phyloP scores from a whole-genome alignment of 1,139 yeast genomes.

The Yamadazyma sp. region DNA sequence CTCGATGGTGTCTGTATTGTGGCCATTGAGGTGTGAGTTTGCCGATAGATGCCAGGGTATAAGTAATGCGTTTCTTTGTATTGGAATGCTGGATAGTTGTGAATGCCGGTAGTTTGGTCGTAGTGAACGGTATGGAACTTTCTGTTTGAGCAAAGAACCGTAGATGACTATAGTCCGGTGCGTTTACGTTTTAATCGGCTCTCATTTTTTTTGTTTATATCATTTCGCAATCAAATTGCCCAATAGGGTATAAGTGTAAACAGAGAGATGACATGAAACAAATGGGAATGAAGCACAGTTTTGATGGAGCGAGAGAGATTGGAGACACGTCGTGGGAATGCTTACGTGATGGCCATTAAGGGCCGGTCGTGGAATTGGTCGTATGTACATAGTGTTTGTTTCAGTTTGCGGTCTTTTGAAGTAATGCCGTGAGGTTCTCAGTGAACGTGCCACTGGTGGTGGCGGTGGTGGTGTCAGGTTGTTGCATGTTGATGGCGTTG shows the following conservation, averaged over 20 bases:
- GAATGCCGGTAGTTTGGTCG: no score
- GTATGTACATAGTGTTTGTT: not conserved
- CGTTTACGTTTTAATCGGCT: not conserved
- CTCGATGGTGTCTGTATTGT: constrained; percentile 12
- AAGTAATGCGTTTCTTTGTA: not conserved
- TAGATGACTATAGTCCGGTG: not conserved
- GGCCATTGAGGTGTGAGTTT: constrained; percentile 4
- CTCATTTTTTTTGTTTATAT: not conserved
- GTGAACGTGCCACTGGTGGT: not conserved
- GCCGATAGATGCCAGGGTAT: not conserved
- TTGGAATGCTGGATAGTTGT: not conserved
- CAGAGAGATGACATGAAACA: constrained; percentile 1
- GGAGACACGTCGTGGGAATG: no score
- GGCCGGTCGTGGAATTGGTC: not conserved
- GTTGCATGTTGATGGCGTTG: not conserved
- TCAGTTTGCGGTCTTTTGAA: not conserved
- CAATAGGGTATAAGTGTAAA: constrained; percentile 5
- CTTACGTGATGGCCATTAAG: no score
- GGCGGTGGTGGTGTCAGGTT: not conserved
- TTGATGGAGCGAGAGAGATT: no score
- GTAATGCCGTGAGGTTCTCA: constrained; percentile 7
- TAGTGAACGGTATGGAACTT: not conserved
- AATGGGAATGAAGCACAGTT: not conserved
- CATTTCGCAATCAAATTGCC: constrained; percentile 5
- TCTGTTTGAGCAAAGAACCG: not conserved